Evolutionary conservation across 768 basidiomycete species (phyloP).

Genomic region (Suillus lakei): DNA sequence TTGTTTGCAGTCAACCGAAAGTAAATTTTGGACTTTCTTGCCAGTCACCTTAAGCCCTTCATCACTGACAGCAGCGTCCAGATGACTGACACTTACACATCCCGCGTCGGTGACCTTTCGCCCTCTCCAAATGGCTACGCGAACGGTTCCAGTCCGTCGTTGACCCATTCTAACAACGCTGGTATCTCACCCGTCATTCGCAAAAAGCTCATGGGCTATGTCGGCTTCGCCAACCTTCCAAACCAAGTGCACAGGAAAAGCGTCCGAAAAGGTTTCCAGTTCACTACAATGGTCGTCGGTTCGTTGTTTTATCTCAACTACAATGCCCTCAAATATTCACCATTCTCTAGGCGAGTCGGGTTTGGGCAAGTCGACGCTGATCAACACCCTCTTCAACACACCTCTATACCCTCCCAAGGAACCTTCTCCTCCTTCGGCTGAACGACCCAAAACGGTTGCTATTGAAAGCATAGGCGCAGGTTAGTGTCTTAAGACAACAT

Average conservation of each 20-base stretch:
- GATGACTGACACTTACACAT: slow-evolving; percentile 84
- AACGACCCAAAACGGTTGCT: slow-evolving; percentile 90
- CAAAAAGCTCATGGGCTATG: slow-evolving; percentile 95
- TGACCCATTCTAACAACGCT: slow-evolving; percentile 41
- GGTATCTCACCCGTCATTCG: slow-evolving; percentile 54
- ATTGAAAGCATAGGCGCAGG: slow-evolving; percentile 99
- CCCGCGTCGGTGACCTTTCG: slow-evolving; percentile 64
- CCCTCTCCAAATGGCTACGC: slow-evolving; percentile 58
- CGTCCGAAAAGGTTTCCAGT: slow-evolving; percentile 98
- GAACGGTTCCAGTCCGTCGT: slow-evolving; percentile 69
- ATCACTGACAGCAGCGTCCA: slow-evolving; percentile 31
- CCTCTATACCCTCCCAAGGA: slow-evolving; percentile 91
- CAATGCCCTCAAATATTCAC: slow-evolving; percentile 26
- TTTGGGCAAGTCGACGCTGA: slow-evolving; percentile 96
- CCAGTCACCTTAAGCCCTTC: slow-evolving; percentile 23
- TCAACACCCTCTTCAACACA: slow-evolving; percentile 99
- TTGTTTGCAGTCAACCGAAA: slow-evolving; percentile 57
- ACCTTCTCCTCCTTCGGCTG: slow-evolving; percentile 81
- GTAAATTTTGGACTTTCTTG: slow-evolving; percentile 45
- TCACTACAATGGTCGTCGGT: slow-evolving; percentile 99
- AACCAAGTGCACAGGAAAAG: slow-evolving; percentile 99
- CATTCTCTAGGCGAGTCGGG: slow-evolving; percentile 85
- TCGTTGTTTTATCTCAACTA: slow-evolving; percentile 42
- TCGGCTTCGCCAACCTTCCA: slow-evolving; percentile 96
- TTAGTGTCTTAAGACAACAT: slow-evolving; percentile 44